Conservation (phyloP, 495 filamentous ascomycete genomes). For the Penicillium flavigenum region DNA sequence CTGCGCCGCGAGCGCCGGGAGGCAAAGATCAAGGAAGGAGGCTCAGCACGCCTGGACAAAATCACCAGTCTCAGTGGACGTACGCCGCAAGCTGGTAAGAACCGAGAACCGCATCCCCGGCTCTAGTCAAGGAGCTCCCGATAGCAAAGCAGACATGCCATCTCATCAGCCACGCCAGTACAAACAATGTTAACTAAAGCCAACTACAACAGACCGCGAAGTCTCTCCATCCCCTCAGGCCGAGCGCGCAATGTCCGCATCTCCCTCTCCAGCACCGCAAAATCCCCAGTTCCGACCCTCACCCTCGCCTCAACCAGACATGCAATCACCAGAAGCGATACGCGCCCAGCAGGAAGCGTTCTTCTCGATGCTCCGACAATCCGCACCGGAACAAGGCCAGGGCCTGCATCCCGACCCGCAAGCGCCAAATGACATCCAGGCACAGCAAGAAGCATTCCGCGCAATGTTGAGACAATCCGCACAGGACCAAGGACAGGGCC, state of each 20-base stretch:
- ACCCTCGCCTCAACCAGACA: conserved; percentile 21
- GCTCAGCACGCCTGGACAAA: conserved; percentile 72
- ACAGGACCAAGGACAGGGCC: conserved; percentile 31
- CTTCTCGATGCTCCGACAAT: conserved; percentile 44
- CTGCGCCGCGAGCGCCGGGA: conserved; percentile 86
- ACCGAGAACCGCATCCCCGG: not conserved
- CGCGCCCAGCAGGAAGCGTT: conserved; percentile 46
- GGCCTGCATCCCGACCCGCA: conserved; percentile 35
- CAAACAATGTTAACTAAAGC: conserved; percentile 16
- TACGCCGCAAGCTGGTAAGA: conserved; percentile 44
- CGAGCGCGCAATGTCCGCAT: conserved; percentile 27
- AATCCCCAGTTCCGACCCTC: conserved; percentile 25
- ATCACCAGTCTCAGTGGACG: conserved; percentile 80
- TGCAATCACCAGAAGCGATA: conserved; percentile 26
- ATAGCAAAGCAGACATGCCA: not conserved
- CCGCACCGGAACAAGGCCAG: conserved; percentile 30
- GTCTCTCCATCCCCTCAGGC: conserved; percentile 35
- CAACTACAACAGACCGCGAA: conserved; percentile 28
- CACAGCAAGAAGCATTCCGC: conserved; percentile 47
- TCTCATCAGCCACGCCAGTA: not conserved
- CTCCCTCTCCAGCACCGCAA: conserved; percentile 33
- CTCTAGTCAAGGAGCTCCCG: not conserved
- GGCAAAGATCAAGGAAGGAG: conserved; percentile 84
- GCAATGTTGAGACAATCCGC: conserved; percentile 40
- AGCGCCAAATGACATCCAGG: conserved; percentile 16